These are phyloP conservation scores for Draba incana DNA, from an alignment of 345 rosid species.

Conservation along the genomic window DNA sequence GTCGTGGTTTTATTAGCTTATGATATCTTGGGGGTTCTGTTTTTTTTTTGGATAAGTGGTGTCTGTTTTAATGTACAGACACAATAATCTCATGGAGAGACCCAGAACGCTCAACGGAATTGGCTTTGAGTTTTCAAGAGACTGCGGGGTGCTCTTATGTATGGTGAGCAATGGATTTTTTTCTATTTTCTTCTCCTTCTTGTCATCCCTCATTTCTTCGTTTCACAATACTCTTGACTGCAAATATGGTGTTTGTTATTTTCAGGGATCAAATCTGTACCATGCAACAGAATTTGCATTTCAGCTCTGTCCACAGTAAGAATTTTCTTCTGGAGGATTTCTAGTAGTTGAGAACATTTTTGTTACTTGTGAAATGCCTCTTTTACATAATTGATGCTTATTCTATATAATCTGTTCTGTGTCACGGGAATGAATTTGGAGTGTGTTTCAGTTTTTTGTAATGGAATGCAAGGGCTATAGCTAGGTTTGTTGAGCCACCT, in stretches of 20 bases:
- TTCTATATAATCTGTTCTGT: slow-evolving; percentile 1
- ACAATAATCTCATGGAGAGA: slow-evolving; percentile 99
- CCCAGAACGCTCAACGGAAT: slow-evolving; percentile 80
- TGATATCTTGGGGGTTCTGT: slow-evolving; percentile 1
- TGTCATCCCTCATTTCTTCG: neutral
- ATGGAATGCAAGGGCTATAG: slow-evolving; percentile 23
- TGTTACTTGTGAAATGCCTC: neutral
- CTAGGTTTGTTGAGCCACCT: slow-evolving; percentile 13
- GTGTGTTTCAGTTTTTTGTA: slow-evolving; percentile 7
- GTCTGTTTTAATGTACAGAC: slow-evolving; percentile 54
- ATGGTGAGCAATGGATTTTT: slow-evolving; percentile 47
- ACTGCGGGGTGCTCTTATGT: slow-evolving; percentile 88
- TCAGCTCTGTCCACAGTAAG: slow-evolving; percentile 85
- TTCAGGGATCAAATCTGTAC: slow-evolving; percentile 78
- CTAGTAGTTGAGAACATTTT: slow-evolving; percentile 2
- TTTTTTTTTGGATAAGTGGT: slow-evolving; percentile 17
- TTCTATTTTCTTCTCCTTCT: slow-evolving; percentile 7
- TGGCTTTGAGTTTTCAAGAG: slow-evolving; percentile 98
- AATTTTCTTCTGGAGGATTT: slow-evolving; percentile 31
- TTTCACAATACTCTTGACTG: slow-evolving; percentile 13
- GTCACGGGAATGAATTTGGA: slow-evolving; percentile 12
- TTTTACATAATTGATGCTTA: neutral
- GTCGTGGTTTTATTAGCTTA: slow-evolving; percentile 1
- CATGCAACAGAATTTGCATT: slow-evolving; percentile 85
- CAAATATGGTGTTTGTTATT: slow-evolving; percentile 15